Conservation (phyloP, 2,329 filamentous ascomycete genomes). For the Aspergillus versicolor region DNA sequence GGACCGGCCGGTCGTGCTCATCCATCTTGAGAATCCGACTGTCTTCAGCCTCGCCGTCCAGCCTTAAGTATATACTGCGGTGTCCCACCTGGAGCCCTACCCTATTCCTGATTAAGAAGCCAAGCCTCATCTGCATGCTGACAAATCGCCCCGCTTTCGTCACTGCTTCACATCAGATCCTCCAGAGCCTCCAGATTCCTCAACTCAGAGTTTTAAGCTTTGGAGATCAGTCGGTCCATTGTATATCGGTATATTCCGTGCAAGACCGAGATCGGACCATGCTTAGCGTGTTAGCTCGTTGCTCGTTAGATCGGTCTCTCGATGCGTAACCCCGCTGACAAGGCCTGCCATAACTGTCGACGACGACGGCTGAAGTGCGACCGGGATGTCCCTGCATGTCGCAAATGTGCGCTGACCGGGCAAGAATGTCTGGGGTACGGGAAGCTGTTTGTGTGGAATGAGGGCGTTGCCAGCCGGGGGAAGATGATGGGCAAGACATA, state of each 20-base stretch:
- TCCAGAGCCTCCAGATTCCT: no score
- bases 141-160: not conserved
- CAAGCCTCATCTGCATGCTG: not conserved
- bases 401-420: not conserved
- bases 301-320: not conserved
- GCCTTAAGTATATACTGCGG: no score
- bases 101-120: not conserved
- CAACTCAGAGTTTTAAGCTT: no score
- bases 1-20: not conserved
- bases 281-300: not conserved
- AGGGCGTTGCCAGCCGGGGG: slow-evolving; percentile 14
- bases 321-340: slow-evolving; percentile 2
- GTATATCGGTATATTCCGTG: no score
- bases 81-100: not conserved
- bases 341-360: slow-evolving; percentile 14
- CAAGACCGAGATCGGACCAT: not conserved
- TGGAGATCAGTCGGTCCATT: no score
- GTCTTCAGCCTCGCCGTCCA: not conserved
- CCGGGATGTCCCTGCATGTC: not conserved
- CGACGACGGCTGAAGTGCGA: slow-evolving; percentile 11
- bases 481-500: slow-evolving; percentile 18
- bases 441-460: slow-evolving; percentile 13
- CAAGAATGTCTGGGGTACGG: slow-evolving; percentile 15
- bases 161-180: no score
- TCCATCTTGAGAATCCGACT: not conserved